A percentile compares a stretch with the other conserved stretches of the same genome.
These are phyloP conservation scores for Flaveria robusta DNA, from an alignment of 129 eudicot genomes.

Conservation along the genomic window DNA sequence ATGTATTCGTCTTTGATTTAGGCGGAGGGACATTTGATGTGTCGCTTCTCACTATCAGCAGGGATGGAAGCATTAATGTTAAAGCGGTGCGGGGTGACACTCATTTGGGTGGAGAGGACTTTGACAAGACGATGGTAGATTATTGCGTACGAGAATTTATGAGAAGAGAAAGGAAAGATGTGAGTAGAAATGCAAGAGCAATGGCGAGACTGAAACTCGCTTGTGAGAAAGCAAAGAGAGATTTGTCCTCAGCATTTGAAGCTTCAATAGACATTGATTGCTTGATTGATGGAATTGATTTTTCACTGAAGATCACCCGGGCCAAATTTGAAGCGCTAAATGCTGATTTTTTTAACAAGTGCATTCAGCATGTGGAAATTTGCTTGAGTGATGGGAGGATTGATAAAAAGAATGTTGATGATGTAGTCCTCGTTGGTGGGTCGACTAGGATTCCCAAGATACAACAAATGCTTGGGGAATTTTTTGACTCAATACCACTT, in stretches of 20 bases:
- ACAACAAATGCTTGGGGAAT: neutral
- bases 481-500: neutral
- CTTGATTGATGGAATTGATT: neutral
- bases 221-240: no score
- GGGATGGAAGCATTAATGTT: neutral
- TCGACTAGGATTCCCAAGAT: conserved; percentile 1
- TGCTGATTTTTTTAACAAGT: neutral
- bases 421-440: neutral
- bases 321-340: neutral
- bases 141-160: neutral
- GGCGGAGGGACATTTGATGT: neutral
- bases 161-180: neutral
- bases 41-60: neutral
- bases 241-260: no score
- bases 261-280: no score
- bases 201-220: no score
- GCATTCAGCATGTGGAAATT: neutral
- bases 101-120: neutral
- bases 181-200: neutral
- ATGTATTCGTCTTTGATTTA: neutral
- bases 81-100: neutral
- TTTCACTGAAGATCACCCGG: neutral
- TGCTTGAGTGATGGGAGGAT: neutral
- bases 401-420: neutral
- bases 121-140: neutral